phyloP scores from a whole-genome alignment of 352 stramenopile genomes.

The Phytophthora sp. region DNA sequence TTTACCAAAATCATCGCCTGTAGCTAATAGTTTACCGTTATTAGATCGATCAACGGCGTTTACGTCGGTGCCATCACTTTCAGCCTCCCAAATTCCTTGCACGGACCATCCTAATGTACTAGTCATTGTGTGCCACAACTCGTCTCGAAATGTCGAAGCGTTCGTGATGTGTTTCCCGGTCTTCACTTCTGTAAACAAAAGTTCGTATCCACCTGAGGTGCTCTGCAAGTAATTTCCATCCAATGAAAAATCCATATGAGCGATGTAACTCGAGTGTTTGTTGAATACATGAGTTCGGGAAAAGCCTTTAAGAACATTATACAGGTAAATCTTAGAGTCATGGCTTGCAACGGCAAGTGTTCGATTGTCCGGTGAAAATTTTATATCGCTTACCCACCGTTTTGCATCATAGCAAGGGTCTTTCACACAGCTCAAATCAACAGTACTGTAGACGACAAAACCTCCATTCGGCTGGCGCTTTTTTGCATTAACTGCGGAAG shows the following conservation, averaged over 20 bases:
- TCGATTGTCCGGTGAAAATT: constrained; percentile 72
- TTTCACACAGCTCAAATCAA: constrained; percentile 48
- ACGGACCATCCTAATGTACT: constrained; percentile 89
- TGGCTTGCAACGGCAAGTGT: constrained; percentile 71
- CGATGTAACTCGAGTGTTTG: constrained; percentile 83
- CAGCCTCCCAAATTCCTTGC: constrained; percentile 89
- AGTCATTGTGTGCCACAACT: constrained; percentile 91
- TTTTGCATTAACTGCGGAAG: constrained; percentile 14
- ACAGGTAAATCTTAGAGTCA: constrained; percentile 79
- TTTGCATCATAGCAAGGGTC: constrained; percentile 63
- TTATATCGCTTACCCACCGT: constrained; percentile 76
- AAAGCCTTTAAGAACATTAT: constrained; percentile 77
- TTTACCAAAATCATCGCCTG: constrained; percentile 84
- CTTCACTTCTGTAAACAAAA: constrained; percentile 90
- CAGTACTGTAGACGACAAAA: constrained; percentile 68
- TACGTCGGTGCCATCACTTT: constrained; percentile 82
- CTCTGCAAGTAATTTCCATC: constrained; percentile 72
- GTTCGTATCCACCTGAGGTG: constrained; percentile 86
- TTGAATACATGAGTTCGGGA: constrained; percentile 70
- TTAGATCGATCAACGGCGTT: constrained; percentile 77
- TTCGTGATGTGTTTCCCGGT: constrained; percentile 72
- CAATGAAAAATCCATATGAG: constrained; percentile 78
- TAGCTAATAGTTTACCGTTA: constrained; percentile 67
- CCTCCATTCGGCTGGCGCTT: constrained; percentile 39
- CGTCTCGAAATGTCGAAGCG: constrained; percentile 83